phyloP scores from a whole-genome alignment of 345 rosid species.

The Lumnitzera racemosa region DNA sequence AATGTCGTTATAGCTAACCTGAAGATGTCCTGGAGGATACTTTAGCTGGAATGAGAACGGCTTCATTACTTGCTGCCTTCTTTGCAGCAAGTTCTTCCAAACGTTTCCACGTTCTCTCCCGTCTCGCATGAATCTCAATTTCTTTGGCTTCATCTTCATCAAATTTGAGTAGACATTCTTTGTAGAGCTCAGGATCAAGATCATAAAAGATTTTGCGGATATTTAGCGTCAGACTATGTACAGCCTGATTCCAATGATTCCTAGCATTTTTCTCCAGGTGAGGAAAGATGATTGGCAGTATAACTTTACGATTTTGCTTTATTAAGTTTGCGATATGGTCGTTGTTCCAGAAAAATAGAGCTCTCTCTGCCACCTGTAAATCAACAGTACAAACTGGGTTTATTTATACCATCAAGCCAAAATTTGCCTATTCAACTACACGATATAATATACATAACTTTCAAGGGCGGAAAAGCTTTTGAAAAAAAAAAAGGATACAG shows the following conservation, averaged over 20 bases:
- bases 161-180: constrained; percentile 49
- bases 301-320: constrained; percentile 49
- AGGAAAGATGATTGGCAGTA: constrained; percentile 60
- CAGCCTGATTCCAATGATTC: constrained; percentile 70
- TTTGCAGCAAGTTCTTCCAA: constrained; percentile 51
- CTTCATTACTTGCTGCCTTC: constrained; percentile 16
- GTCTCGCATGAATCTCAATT: constrained; percentile 36
- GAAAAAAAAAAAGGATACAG: no score
- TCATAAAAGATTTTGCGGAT: constrained; percentile 57
- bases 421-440: no score
- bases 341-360: constrained; percentile 68
- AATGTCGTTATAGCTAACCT: constrained; percentile 5
- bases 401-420: background rate
- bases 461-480: no score
- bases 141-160: constrained; percentile 44
- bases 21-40: constrained; percentile 6
- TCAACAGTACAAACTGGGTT: constrained; percentile 7
- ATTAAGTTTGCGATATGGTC: constrained; percentile 65
- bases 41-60: constrained; percentile 15
- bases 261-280: constrained; percentile 54
- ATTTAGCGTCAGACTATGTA: constrained; percentile 59
- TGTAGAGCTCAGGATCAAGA: constrained; percentile 56
- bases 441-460: no score
- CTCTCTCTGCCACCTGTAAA: constrained; percentile 68
- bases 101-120: constrained; percentile 56